Evolutionary conservation across 345 rosid genomes (phyloP).

Genomic region (Lumnitzera racemosa): DNA sequence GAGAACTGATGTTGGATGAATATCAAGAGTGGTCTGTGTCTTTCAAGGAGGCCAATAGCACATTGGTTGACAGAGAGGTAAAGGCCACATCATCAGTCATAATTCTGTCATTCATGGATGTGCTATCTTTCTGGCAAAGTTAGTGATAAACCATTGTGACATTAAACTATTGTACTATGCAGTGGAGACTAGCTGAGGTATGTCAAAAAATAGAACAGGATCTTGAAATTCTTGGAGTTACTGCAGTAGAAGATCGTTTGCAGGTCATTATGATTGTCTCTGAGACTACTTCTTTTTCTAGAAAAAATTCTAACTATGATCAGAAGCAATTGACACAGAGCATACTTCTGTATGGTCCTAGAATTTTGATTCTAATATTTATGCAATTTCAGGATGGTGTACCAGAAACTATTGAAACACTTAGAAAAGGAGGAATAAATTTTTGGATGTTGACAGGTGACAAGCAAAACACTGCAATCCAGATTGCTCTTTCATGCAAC

Average conservation of each 20-base stretch:
- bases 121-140: constrained; percentile 1
- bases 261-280: constrained; percentile 45
- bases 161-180: constrained; percentile 24
- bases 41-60: constrained; percentile 92
- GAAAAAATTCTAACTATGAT: too few species aligned
- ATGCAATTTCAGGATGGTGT: constrained; percentile 77
- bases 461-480: constrained; percentile 94
- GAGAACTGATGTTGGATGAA: constrained; percentile 78
- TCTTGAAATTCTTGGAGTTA: constrained; percentile 87
- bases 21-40: constrained; percentile 77
- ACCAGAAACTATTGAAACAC: constrained; percentile 87
- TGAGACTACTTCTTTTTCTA: constrained; percentile 7
- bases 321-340: too few species aligned
- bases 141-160: constrained; percentile 14
- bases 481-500: constrained; percentile 97
- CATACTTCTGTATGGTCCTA: too few species aligned
- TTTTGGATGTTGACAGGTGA: constrained; percentile 99
- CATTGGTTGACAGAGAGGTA: constrained; percentile 97
- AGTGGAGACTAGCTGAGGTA: constrained; percentile 98
- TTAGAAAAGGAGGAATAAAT: constrained; percentile 92
- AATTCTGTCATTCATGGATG: neutral
- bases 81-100: constrained; percentile 11
- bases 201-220: constrained; percentile 82
- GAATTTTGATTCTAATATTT: neutral
- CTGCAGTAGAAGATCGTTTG: constrained; percentile 92